A percentile compares a stretch with the other conserved stretches of the same genome.
These are phyloP conservation scores for Zizania palustris DNA, from an alignment of 202 grass and related monocot genomes.

Conservation along the genomic window DNA sequence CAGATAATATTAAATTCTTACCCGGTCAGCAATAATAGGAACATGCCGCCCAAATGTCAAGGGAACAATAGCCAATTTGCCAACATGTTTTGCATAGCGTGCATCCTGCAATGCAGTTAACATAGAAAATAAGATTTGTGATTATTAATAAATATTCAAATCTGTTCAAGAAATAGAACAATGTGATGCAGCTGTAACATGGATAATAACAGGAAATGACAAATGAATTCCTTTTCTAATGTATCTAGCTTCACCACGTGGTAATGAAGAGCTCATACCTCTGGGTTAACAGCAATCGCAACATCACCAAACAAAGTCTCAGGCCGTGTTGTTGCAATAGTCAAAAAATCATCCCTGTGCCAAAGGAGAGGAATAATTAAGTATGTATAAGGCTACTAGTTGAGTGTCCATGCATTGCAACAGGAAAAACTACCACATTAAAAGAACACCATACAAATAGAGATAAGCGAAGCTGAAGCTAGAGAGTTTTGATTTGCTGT, in stretches of 20 bases:
- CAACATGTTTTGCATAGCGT: constrained; percentile 81
- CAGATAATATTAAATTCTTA: constrained; percentile 45
- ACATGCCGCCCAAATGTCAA: constrained; percentile 95
- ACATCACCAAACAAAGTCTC: constrained; percentile 99
- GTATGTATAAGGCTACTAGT: constrained; percentile 12
- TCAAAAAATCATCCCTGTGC: constrained; percentile 89
- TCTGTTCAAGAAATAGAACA: constrained; percentile 27
- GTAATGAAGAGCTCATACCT: constrained; percentile 50
- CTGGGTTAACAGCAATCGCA: constrained; percentile 91
- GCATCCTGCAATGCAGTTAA: constrained; percentile 67
- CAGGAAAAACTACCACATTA: too few species aligned
- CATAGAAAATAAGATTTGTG: constrained; percentile 21
- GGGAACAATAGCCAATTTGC: constrained; percentile 88
- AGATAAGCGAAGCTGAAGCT: too few species aligned
- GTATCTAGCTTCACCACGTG: constrained; percentile 8
- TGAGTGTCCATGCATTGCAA: too few species aligned
- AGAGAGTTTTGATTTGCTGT: too few species aligned
- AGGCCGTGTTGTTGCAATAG: constrained; percentile 91
- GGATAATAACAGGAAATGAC: background rate
- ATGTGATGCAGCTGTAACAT: constrained; percentile 11
- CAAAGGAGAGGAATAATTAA: constrained; percentile 38
- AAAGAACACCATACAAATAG: too few species aligned
- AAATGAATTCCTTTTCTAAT: constrained; percentile 8
- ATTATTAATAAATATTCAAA: constrained; percentile 27
- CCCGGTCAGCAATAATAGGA: constrained; percentile 92